These are phyloP conservation scores for Amanita rubescens DNA, from an alignment of 768 basidiomycete genomes.

Conservation along the genomic window DNA sequence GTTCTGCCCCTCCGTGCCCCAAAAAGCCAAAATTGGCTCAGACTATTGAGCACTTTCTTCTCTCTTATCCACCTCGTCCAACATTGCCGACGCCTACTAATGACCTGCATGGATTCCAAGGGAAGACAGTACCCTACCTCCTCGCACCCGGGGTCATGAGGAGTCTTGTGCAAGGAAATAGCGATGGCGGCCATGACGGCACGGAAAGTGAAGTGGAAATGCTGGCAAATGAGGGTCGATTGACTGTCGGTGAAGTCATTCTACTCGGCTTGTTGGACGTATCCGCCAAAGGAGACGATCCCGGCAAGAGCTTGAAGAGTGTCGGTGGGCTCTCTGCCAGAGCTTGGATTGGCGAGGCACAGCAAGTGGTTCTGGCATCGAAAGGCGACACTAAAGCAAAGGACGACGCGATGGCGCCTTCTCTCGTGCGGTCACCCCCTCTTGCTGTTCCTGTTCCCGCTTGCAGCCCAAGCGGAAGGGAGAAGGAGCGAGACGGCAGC, in stretches of 20 bases:
- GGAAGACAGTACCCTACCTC: conserved; percentile 17
- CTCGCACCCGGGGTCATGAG: conserved; percentile 17
- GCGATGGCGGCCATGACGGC: not conserved
- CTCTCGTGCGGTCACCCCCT: not conserved
- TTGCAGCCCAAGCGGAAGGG: not conserved
- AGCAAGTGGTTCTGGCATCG: not conserved
- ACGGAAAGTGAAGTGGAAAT: not conserved
- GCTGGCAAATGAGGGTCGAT: not conserved
- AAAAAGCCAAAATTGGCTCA: conserved; percentile 27
- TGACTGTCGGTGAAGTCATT: conserved; percentile 22
- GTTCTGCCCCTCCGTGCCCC: conserved; percentile 8
- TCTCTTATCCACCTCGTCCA: conserved; percentile 21
- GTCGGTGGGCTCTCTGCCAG: not conserved
- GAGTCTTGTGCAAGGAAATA: not conserved
- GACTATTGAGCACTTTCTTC: conserved; percentile 31
- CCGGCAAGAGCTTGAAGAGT: conserved; percentile 1
- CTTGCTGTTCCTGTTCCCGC: not conserved
- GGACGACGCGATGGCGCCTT: not conserved
- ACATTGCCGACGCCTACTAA: not conserved
- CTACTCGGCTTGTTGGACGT: conserved; percentile 22
- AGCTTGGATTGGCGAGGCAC: conserved; percentile 3
- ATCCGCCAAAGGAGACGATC: conserved; percentile 5
- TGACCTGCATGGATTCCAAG: not conserved
- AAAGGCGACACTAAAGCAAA: not conserved
- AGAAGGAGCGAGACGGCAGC: not conserved